A percentile compares a stretch with the other conserved stretches of the same genome.
Conservation (phyloP, 495 filamentous ascomycete genomes). For the Xylaria castorea region DNA sequence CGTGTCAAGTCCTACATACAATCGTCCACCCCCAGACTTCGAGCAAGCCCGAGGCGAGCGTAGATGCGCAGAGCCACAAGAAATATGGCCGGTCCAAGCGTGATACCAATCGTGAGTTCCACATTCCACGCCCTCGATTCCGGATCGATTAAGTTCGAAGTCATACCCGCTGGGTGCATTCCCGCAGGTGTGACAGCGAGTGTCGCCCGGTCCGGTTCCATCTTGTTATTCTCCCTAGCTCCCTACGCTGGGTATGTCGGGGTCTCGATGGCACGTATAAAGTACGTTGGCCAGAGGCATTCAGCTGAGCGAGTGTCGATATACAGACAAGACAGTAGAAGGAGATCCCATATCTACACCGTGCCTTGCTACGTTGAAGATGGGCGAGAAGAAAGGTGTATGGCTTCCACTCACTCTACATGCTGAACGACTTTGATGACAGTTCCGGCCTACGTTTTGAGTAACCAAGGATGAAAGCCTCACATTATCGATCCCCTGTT, state of each 20-base stretch:
- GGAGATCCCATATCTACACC: neutral
- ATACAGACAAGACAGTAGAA: neutral
- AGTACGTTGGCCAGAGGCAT: neutral
- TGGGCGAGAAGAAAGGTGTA: neutral
- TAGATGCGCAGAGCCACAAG: slow-evolving; percentile 34
- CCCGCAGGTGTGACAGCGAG: slow-evolving; percentile 24
- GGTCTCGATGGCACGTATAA: neutral
- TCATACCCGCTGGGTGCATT: slow-evolving; percentile 34
- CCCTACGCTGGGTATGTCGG: neutral
- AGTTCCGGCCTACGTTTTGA: neutral
- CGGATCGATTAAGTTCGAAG: slow-evolving; percentile 33
- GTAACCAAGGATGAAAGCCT: neutral
- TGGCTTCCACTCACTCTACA: neutral
- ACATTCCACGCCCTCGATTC: slow-evolving; percentile 35
- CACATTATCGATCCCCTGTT: neutral
- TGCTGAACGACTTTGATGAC: neutral
- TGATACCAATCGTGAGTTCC: slow-evolving; percentile 32
- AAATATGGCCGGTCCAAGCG: slow-evolving; percentile 27
- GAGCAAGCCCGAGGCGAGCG: slow-evolving; percentile 34
- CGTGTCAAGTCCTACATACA: slow-evolving; percentile 30
- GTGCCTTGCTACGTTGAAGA: neutral
- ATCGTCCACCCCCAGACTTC: slow-evolving; percentile 40
- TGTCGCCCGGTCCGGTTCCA: slow-evolving; percentile 21
- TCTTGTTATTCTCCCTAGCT: neutral
- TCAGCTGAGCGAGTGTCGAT: neutral